Conservation (phyloP, 495 filamentous ascomycete genomes). For the Podospora tetraspora region DNA sequence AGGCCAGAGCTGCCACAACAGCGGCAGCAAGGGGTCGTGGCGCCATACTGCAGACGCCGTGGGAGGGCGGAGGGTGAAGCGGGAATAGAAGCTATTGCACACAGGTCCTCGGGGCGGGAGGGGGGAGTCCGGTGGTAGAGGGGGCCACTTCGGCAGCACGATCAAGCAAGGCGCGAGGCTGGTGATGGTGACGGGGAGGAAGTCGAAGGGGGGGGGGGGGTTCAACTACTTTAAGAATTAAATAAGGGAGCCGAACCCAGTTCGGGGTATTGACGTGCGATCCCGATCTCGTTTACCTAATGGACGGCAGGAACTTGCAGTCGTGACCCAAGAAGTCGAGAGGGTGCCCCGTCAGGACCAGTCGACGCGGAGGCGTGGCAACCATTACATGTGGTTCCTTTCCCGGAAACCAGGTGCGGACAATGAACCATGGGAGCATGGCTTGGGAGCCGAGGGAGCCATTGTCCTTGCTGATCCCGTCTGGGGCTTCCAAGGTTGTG, state of each 20-base stretch:
- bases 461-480: neutral
- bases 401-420: conserved; percentile 7
- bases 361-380: neutral
- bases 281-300: neutral
- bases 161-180: neutral
- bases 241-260: neutral
- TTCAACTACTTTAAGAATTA: neutral
- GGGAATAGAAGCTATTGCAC: neutral
- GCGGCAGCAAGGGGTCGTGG: conserved; percentile 16
- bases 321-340: neutral
- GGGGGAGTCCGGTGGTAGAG: neutral
- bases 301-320: neutral
- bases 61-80: neutral
- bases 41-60: conserved; percentile 12
- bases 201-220: neutral
- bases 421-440: neutral
- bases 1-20: conserved; percentile 22
- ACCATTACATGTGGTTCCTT: neutral
- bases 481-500: conserved; percentile 11
- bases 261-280: neutral
- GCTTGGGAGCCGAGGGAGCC: too few species aligned
- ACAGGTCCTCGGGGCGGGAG: neutral
- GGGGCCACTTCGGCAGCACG: neutral
- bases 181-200: neutral
- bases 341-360: neutral